Evolutionary conservation across 2,329 filamentous ascomycete species (phyloP), one percentile per base, ranked within the genome.

Genomic region (Pseudocercospora cruenta): DNA sequence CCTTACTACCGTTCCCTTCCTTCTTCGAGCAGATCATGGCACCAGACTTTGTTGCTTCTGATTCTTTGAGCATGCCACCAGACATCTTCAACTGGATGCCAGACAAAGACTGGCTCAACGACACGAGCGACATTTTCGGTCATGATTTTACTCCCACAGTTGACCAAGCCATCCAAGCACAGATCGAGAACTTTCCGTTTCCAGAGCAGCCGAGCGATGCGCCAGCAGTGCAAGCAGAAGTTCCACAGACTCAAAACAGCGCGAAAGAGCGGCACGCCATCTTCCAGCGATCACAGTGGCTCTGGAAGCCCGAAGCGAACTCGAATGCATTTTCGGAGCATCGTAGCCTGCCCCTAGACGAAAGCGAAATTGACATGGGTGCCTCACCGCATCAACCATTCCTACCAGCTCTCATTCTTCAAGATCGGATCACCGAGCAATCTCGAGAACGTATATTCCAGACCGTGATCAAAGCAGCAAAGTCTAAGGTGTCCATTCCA

Each of bases 271-370:
- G 64, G 10, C 61, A 67, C 60, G 61, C 59, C 14, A 63, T 71
- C 9, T 71, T 68, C 58, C 58, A 64, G 39, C 65, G 58, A 24
- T 69, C 64, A 2, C 63, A 43, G 19, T 75, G 73, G 74, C 68
- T 75, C 1, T 77, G 73, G 74, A 64, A 70, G 8, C 75, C 76
- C 1, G 70, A 72, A 31, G 69, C 68, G 0, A 74, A 75, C n/a
- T 72, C 74, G 12, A 67, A 75, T 49, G 72, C 74, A 7, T 77
- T 77, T 47, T 75, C 72, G 47, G 74, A 76, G 26, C 72, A 77
- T 24, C 67, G 72, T 16, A 65, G 63, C 26, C 70, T 75, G 16
- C 71, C 70, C 9, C 62, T 77, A 1, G 73, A 76, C 64, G 72
- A 75, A 39, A 66, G 67, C 3, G 67, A 74, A 22, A 70, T 76